Evolutionary conservation across 345 rosid species (phyloP).

Genomic region (Boechera divaricarpa): DNA sequence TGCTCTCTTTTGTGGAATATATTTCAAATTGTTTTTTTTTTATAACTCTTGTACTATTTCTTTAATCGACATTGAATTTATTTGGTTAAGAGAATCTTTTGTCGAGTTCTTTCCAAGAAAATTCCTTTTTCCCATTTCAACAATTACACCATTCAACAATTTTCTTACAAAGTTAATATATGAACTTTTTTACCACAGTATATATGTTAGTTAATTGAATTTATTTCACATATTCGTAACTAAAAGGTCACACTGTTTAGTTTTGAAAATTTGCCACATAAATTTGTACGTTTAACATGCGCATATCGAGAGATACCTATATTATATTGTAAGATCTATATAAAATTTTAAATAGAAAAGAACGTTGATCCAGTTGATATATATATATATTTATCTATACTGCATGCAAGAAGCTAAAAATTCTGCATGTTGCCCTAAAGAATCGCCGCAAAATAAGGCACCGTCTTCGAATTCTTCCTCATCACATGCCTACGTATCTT

Average conservation of each 20-base stretch:
- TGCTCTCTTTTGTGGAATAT: conserved; percentile 24
- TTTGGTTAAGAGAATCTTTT: conserved; percentile 32
- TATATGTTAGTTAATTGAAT: no score
- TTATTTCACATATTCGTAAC: no score
- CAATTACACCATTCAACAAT: not conserved
- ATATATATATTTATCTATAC: not conserved
- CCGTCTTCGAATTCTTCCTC: conserved; percentile 54
- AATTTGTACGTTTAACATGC: conserved; percentile 3
- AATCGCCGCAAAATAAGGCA: conserved; percentile 69
- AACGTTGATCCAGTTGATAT: conserved; percentile 13
- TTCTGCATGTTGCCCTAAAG: conserved; percentile 49
- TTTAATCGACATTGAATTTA: not conserved
- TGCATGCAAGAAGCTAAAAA: conserved; percentile 38
- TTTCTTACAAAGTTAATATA: not conserved
- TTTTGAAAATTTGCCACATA: no score
- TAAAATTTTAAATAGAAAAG: not conserved
- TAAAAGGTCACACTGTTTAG: not conserved
- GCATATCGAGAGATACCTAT: not conserved
- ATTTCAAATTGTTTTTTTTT: conserved; percentile 6
- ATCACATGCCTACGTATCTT: conserved; percentile 50
- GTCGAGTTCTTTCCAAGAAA: conserved; percentile 29
- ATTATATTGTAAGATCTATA: conserved; percentile 1
- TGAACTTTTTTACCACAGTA: no score
- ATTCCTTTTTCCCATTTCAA: not conserved
- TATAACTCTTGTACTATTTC: not conserved